phyloP scores from a whole-genome alignment of 1,284 basidiomycete genomes.

The Cutaneotrichosporon sp. region DNA sequence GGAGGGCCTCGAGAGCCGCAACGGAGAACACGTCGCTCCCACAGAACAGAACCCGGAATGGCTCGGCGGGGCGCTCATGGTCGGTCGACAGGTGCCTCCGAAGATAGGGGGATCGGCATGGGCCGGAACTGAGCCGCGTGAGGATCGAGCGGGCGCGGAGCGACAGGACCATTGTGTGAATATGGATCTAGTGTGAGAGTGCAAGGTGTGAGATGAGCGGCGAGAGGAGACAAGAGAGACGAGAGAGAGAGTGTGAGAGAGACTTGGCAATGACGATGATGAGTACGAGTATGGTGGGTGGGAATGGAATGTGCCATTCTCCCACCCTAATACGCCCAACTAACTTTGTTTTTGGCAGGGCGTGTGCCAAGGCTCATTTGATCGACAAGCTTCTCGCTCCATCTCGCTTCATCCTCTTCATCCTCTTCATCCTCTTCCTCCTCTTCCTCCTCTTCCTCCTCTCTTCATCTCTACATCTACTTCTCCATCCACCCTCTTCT shows the following conservation, averaged over 20 bases:
- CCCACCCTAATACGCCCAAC: too few species aligned
- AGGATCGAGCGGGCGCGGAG: neutral
- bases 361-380: too few species aligned
- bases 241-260: too few species aligned
- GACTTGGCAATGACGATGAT: neutral
- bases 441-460: neutral
- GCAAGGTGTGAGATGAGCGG: too few species aligned
- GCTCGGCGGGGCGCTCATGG: constrained; percentile 15
- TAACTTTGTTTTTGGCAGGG: too few species aligned
- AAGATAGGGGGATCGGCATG: neutral
- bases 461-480: too few species aligned
- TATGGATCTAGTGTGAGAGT: neutral
- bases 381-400: too few species aligned
- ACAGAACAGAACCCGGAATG: constrained; percentile 54
- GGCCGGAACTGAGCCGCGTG: neutral
- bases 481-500: too few species aligned
- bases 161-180: neutral
- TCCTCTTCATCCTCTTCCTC: neutral
- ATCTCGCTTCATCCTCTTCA: too few species aligned
- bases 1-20: constrained; percentile 45
- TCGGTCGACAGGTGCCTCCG: neutral
- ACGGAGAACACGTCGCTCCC: constrained; percentile 56
- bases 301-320: too few species aligned
- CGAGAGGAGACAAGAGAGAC: too few species aligned
- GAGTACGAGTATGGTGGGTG: neutral